These are phyloP conservation scores for Solioccasus polychromus DNA, from an alignment of 768 basidiomycete species.

Conservation along the genomic window DNA sequence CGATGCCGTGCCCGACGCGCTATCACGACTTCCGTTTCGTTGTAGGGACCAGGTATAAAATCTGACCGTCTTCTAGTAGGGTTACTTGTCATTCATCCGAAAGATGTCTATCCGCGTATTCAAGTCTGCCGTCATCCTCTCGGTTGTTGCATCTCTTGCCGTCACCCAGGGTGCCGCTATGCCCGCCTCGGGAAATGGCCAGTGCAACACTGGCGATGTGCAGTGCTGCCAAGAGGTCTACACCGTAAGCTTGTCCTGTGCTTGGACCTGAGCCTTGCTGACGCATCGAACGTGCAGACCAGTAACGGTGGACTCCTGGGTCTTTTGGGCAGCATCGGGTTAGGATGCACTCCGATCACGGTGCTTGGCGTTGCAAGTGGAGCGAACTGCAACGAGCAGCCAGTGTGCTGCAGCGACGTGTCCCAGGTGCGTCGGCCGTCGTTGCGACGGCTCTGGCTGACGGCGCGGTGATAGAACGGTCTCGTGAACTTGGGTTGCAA, in stretches of 20 bases:
- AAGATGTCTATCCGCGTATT: conserved; percentile 13
- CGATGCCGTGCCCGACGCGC: no score
- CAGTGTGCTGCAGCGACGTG: conserved; percentile 9
- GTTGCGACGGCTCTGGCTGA: not conserved
- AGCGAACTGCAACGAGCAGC: not conserved
- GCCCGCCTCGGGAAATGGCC: not conserved
- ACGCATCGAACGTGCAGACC: not conserved
- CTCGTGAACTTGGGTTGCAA: conserved; percentile 16
- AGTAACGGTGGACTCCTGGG: not conserved
- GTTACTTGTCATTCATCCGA: no score
- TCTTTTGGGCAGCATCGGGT: not conserved
- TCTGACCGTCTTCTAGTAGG: no score
- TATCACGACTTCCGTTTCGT: no score
- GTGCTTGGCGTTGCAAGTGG: conserved; percentile 6
- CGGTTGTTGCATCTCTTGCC: conserved; percentile 7
- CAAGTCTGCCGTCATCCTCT: conserved; percentile 11
- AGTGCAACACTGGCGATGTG: conserved; percentile 9
- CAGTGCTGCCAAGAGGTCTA: conserved; percentile 8
- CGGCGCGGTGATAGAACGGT: not conserved
- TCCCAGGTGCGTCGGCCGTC: not conserved
- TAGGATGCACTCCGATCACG: conserved; percentile 3
- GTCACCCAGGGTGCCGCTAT: conserved; percentile 1
- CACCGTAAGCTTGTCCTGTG: not conserved
- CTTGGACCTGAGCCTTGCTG: not conserved
- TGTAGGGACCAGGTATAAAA: no score